Conservation (phyloP, 2,329 filamentous ascomycete genomes). For the Penicillium decumbens region DNA sequence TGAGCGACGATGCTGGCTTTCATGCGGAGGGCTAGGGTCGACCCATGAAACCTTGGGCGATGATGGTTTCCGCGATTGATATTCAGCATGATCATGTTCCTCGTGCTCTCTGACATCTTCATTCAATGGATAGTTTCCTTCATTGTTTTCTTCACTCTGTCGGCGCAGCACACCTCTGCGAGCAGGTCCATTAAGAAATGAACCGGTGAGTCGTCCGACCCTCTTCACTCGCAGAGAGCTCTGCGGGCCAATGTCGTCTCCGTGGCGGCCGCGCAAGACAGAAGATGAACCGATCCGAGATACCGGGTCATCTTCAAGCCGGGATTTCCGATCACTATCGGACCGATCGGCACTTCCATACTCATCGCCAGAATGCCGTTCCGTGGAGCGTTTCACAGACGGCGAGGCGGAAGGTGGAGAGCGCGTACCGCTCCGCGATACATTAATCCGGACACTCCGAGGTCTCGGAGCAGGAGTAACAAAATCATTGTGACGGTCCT, state of each 20-base stretch:
- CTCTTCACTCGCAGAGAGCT: conserved; percentile 74
- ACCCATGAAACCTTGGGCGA: conserved; percentile 38
- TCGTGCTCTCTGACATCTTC: conserved; percentile 27
- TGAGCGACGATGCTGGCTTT: conserved; percentile 21
- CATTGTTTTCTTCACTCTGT: conserved; percentile 62
- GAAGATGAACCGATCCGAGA: conserved; percentile 35
- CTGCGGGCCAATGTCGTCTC: conserved; percentile 62
- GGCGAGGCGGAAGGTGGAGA: conserved; percentile 40
- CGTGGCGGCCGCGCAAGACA: conserved; percentile 43
- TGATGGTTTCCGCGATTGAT: conserved; percentile 27
- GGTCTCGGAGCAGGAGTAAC: conserved; percentile 46
- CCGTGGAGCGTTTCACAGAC: conserved; percentile 31
- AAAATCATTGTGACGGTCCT: conserved; percentile 33
- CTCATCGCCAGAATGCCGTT: conserved; percentile 28
- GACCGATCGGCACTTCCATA: conserved; percentile 33
- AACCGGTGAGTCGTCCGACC: conserved; percentile 68
- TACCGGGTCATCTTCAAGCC: conserved; percentile 34
- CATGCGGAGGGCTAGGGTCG: conserved; percentile 29
- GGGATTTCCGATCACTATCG: conserved; percentile 31
- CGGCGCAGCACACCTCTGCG: conserved; percentile 62
- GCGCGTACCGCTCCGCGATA: conserved; percentile 39
- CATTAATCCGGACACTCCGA: conserved; percentile 41
- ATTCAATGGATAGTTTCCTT: conserved; percentile 26
- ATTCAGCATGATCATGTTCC: conserved; percentile 27
- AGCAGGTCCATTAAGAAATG: conserved; percentile 74